phyloP scores from a whole-genome alignment of 2,329 filamentous ascomycete genomes.

The Xylariomycetidae sp. region DNA sequence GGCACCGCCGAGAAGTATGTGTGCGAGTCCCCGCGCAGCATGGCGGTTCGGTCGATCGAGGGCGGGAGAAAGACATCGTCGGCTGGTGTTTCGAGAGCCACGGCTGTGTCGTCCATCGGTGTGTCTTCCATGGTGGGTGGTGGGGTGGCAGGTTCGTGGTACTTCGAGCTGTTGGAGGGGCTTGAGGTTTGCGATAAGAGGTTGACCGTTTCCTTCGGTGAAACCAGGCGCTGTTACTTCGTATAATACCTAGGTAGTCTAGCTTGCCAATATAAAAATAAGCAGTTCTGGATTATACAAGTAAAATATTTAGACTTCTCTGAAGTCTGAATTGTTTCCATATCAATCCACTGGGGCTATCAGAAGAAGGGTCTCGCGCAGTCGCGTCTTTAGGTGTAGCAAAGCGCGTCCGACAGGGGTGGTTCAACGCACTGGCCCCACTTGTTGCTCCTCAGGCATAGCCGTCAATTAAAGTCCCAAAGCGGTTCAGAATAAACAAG shows the following conservation, averaged over 20 bases:
- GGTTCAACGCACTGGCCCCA: slow-evolving; percentile 4
- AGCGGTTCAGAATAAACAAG: slow-evolving; percentile 1
- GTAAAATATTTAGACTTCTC: no score
- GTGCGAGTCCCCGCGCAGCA: slow-evolving; percentile 63
- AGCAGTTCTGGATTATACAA: no score
- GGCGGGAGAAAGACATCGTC: slow-evolving; percentile 56
- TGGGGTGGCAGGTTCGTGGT: neutral
- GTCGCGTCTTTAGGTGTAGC: slow-evolving; percentile 11
- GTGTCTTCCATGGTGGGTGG: slow-evolving; percentile 33
- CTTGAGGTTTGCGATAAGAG: no score
- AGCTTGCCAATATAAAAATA: no score
- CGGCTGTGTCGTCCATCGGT: slow-evolving; percentile 28
- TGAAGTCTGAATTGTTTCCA: no score
- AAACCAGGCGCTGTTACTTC: no score
- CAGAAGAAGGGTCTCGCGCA: slow-evolving; percentile 7
- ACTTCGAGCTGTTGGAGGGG: neutral
- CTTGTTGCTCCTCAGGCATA: slow-evolving; percentile 8
- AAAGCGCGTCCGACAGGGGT: slow-evolving; percentile 13
- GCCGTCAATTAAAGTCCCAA: slow-evolving; percentile 14
- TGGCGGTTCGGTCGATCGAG: slow-evolving; percentile 51
- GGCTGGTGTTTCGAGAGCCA: slow-evolving; percentile 28
- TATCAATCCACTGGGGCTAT: no score
- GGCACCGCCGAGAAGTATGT: slow-evolving; percentile 67
- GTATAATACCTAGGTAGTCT: no score
- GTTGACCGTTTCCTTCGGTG: no score